These are phyloP conservation scores for Alternaria infectoria DNA, from an alignment of 2,329 filamentous ascomycete species.

Conservation along the genomic window DNA sequence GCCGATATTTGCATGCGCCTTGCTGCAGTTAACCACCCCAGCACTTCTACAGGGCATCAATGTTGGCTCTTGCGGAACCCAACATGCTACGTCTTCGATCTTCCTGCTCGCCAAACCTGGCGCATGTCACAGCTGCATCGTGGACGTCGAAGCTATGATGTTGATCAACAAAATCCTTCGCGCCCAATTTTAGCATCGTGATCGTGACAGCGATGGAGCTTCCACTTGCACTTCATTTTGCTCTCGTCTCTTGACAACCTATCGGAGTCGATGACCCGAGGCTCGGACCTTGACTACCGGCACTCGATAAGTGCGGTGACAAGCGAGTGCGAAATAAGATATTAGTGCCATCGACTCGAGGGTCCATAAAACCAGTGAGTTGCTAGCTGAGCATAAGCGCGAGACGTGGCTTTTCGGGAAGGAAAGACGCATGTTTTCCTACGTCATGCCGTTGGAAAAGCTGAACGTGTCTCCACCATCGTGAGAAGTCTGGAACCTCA, in stretches of 20 bases:
- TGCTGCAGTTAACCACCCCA: background rate
- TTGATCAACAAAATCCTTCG: background rate
- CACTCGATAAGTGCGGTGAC: background rate
- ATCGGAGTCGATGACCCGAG: background rate
- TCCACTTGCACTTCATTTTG: background rate
- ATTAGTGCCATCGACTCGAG: background rate
- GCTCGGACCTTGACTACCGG: background rate
- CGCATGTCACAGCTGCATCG: background rate
- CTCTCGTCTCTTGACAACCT: background rate
- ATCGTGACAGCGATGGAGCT: background rate
- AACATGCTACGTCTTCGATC: background rate
- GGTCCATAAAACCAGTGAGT: slow-evolving; percentile 1
- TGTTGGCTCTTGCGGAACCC: background rate
- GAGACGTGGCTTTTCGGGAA: background rate
- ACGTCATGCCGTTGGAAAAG: background rate
- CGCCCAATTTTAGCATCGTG: background rate
- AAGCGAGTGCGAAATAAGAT: background rate
- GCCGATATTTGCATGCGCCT: background rate
- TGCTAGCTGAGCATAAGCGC: background rate
- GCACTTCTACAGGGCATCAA: background rate
- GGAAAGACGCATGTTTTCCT: background rate
- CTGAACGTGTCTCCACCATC: background rate
- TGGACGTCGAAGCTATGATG: background rate
- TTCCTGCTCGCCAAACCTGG: background rate
- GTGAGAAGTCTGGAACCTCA: background rate